These are phyloP conservation scores for Trypanosoma rangeli DNA, from an alignment of 208 protist species.

Conservation along the genomic window DNA sequence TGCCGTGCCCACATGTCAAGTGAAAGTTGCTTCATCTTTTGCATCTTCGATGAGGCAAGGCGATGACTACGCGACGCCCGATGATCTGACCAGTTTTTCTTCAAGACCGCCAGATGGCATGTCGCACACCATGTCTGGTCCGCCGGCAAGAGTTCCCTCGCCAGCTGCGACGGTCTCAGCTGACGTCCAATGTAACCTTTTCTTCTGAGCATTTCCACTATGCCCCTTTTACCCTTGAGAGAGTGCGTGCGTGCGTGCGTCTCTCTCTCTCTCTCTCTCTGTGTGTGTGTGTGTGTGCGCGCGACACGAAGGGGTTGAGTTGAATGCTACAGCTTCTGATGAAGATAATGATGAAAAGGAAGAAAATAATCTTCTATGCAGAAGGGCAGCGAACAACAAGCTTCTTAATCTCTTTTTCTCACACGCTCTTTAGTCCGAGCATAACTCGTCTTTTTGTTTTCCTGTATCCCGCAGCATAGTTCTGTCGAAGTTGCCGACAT, in stretches of 20 bases:
- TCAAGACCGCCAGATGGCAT: slow-evolving; percentile 65
- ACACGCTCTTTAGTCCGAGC: too few species aligned
- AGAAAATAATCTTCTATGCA: neutral
- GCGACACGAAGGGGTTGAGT: too few species aligned
- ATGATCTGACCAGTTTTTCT: slow-evolving; percentile 51
- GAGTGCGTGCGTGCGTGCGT: neutral
- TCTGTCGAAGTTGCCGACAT: too few species aligned
- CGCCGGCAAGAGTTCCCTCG: slow-evolving; percentile 60
- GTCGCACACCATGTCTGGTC: slow-evolving; percentile 78
- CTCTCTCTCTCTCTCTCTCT: too few species aligned
- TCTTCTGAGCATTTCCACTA: slow-evolving; percentile 25
- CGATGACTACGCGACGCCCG: slow-evolving; percentile 39
- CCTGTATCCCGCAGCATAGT: too few species aligned
- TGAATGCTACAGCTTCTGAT: too few species aligned
- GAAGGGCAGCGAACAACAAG: too few species aligned
- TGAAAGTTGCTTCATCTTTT: slow-evolving; percentile 70
- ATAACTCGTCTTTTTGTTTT: too few species aligned
- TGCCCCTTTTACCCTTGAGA: neutral
- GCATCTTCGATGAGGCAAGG: slow-evolving; percentile 57
- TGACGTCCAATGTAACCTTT: slow-evolving; percentile 80
- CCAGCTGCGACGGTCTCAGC: slow-evolving; percentile 72
- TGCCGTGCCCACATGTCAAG: slow-evolving; percentile 80
- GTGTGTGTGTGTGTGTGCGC: too few species aligned
- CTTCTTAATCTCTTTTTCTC: too few species aligned
- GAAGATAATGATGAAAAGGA: neutral